Base-by-base conservation (phyloP, 352 stramenopile genomes). In the Globisporangium lucens region DNA sequence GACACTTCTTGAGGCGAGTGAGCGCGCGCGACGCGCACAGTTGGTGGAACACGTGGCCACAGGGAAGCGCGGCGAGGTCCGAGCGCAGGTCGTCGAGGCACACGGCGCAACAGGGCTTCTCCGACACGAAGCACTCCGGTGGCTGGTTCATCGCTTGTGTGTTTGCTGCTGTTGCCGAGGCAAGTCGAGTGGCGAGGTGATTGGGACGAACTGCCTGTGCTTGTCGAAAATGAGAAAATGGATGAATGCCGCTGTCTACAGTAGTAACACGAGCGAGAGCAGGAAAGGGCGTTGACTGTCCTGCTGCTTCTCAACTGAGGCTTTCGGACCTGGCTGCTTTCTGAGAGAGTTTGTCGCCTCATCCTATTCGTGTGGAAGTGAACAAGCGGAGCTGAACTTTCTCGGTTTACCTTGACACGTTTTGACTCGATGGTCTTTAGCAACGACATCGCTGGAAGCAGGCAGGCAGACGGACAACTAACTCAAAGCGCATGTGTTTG, bases 11-110 rank as follows among this genome's bases (percentile, higher is more conserved):
- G 56, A 43, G 36, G 2, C 29, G 60, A 22, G 36, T 65, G 33
- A 87, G 61, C 17, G 74, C 69, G 46, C 66, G 38, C 6, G 61
- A 30, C 0, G 72, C 63, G 56, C 79, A 87, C 3, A 8, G 5
- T 17, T 72, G 33, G 46, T 87, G 77, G 27, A 86, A 84, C 17
- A 86, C 76, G 55, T 86, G 79, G 8, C 77, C 77, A 20, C 75
- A 83, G 29, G 33, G 41, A 29, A 87, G 47, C 15, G 77, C 56
- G 43, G 74, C 66, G 49, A 85, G 58, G 33, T 73, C 60, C 27
- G 53, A 65, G 56, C 67, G 43, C 63, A 87, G 70, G 20, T 46
- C 63, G 52, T 84, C 77, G 20, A 85, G 73, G 29, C 79, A 87
- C 53, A 87, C 74, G 1, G 47, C 74, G 53, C 77, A 87, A n/a